A percentile compares a stretch with the other conserved stretches of the same genome.
phyloP scores from a whole-genome alignment of 371 early-diverging fungal species.

The Sporodiniella umbellata region DNA sequence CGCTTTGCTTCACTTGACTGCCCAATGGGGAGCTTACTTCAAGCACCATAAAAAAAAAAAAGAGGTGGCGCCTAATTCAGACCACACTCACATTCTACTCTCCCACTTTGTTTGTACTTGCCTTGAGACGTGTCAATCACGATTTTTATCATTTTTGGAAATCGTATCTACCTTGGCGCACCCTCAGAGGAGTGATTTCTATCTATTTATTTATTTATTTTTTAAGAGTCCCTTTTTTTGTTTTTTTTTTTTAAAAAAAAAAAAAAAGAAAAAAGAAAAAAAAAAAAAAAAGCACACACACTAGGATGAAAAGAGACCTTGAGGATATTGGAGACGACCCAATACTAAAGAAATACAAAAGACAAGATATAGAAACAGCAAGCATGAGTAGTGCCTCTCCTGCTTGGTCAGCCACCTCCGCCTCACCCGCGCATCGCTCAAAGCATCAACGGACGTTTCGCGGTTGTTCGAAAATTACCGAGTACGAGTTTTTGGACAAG shows the following conservation, averaged over 20 bases:
- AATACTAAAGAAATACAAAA: background rate
- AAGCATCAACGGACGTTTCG: slow-evolving; percentile 24
- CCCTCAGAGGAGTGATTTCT: background rate
- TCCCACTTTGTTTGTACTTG: too few species aligned
- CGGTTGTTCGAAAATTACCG: slow-evolving; percentile 66
- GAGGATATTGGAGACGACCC: background rate
- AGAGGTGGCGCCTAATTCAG: too few species aligned
- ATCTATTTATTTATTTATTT: background rate
- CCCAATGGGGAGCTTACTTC: too few species aligned
- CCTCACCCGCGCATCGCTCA: slow-evolving; percentile 17
- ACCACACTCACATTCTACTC: too few species aligned
- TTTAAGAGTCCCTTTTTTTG: background rate
- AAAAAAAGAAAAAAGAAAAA: too few species aligned
- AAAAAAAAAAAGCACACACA: background rate
- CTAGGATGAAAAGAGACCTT: background rate
- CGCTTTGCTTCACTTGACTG: too few species aligned
- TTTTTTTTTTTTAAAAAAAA: background rate
- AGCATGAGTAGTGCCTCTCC: slow-evolving; percentile 13
- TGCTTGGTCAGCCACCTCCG: slow-evolving; percentile 15
- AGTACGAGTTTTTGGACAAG: slow-evolving; percentile 72
- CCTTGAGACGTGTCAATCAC: too few species aligned
- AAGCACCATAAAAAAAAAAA: too few species aligned
- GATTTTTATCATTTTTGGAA: too few species aligned
- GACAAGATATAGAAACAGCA: background rate
- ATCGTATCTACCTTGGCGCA: background rate